Conservation (phyloP, 768 basidiomycete species). For the Rubroboletus satanas region DNA sequence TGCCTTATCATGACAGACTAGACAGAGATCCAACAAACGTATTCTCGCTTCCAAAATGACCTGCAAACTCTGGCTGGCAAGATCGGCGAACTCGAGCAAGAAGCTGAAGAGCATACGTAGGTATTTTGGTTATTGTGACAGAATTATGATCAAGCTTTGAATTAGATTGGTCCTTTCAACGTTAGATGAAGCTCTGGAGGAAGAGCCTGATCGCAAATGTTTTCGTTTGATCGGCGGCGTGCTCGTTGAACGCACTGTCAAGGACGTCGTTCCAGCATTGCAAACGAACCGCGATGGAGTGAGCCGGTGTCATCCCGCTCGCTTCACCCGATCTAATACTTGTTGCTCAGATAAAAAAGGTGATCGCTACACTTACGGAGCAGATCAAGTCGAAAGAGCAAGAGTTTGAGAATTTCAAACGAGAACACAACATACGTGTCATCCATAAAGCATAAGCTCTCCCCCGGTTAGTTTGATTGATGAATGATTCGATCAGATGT, state of each 20-base stretch:
- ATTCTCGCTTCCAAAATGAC: constrained; percentile 80
- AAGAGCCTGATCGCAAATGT: constrained; percentile 89
- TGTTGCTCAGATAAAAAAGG: constrained; percentile 67
- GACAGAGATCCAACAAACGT: constrained; percentile 83
- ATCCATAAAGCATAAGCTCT: constrained; percentile 33
- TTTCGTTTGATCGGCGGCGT: constrained; percentile 96
- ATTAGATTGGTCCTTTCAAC: constrained; percentile 84
- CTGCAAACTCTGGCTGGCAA: constrained; percentile 89
- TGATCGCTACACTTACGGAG: constrained; percentile 70
- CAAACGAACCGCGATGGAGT: constrained; percentile 89
- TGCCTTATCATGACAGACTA: constrained; percentile 40
- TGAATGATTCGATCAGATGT: neutral
- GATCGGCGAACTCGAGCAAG: constrained; percentile 93
- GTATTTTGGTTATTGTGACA: constrained; percentile 28
- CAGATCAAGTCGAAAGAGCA: constrained; percentile 89
- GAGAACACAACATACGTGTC: constrained; percentile 71
- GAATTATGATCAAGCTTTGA: neutral
- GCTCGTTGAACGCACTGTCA: constrained; percentile 92
- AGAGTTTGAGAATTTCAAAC: constrained; percentile 77
- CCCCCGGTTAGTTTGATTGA: constrained; percentile 4
- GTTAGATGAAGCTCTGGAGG: constrained; percentile 73
- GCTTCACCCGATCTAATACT: constrained; percentile 7
- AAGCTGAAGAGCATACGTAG: constrained; percentile 92
- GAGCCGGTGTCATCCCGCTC: constrained; percentile 24
- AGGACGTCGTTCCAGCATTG: constrained; percentile 87